A percentile compares a stretch with the other conserved stretches of the same genome.
phyloP scores from a whole-genome alignment of 352 stramenopile species.

The Thalassiosira delicatula region DNA sequence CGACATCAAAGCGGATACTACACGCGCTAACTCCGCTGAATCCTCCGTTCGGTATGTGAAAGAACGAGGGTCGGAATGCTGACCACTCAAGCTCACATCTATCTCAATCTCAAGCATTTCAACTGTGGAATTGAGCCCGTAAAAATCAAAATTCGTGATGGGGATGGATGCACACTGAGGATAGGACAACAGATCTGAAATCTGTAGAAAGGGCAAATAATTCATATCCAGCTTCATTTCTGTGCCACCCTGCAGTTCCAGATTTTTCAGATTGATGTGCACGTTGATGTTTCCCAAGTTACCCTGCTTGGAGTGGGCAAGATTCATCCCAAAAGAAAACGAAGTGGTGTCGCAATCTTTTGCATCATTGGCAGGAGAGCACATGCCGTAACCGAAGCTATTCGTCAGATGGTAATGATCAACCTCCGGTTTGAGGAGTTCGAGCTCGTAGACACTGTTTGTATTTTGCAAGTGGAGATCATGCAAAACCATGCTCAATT shows the following conservation, averaged over 20 bases:
- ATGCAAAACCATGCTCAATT: conserved; percentile 43
- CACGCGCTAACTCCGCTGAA: conserved; percentile 40
- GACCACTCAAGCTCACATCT: conserved; percentile 39
- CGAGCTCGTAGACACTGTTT: conserved; percentile 50
- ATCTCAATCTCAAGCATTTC: conserved; percentile 49
- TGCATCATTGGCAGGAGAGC: conserved; percentile 5
- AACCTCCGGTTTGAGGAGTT: conserved; percentile 56
- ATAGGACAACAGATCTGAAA: conserved; percentile 47
- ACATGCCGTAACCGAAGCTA: conserved; percentile 52
- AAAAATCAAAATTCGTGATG: conserved; percentile 52
- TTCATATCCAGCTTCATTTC: conserved; percentile 65
- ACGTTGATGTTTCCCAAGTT: conserved; percentile 51
- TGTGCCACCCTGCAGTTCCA: conserved; percentile 50
- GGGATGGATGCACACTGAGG: conserved; percentile 55
- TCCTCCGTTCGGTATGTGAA: conserved; percentile 52
- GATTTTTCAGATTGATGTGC: conserved; percentile 36
- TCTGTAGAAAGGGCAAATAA: conserved; percentile 45
- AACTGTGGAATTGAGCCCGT: conserved; percentile 50
- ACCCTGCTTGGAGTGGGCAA: conserved; percentile 48
- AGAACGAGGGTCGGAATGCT: conserved; percentile 10
- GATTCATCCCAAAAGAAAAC: conserved; percentile 54
- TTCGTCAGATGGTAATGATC: conserved; percentile 66
- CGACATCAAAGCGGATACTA: conserved; percentile 38
- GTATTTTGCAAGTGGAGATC: conserved; percentile 50
- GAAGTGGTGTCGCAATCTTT: conserved; percentile 40